Evolutionary conservation across 2,329 filamentous ascomycete genomes (phyloP), one percentile per base, ranked within the genome.

Genomic region (Penicillium fuscoglaucum): DNA sequence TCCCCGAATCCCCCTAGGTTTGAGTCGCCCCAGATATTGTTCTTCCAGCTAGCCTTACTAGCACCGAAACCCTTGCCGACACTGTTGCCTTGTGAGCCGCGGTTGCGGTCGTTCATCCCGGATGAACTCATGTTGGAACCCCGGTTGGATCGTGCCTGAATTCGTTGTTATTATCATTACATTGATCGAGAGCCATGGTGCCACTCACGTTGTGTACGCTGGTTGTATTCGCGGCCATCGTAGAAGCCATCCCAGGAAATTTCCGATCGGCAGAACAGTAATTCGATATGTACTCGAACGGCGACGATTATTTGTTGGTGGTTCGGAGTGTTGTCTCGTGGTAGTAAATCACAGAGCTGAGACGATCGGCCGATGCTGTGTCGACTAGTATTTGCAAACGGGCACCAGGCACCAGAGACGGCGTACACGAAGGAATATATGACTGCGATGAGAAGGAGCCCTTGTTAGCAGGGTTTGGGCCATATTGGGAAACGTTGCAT

Each of bases 11-110:
- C 79, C 72, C 74, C 76, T 9, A 81, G 76, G 45, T 74, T 69
- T 40, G 70, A 73, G 61, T 77, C 82, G 13, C 79, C 78, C 84
- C 84, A 86, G 43, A 86, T 83, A 33, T 76, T 79, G 71, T 71
- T 67, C 71, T 78, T 74, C 79, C 78, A 75, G 64, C 73, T 76
- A 35, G 75, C 64, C 56, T 76, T 78, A 43, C 73, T 73, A 62
- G 71, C 72, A 19, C 76, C 75, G 66, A 81, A 81, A n/a, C 76
- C 72, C 55, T 76, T 75, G 8, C 73, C 72, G 58, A 80, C 73
- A 52, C 70, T 70, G 28, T 73, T 68, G 46, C 63, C 70, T 65
- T 79, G 77, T 28, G 74, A 67, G 45, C 71, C 67, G 57, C 74
- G 71, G 26, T 69, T 60, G 55, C 71, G 68, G 39, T 78, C 76